Conservation (phyloP, 1,284 basidiomycete genomes). For the Heimioporus punctisporus region DNA sequence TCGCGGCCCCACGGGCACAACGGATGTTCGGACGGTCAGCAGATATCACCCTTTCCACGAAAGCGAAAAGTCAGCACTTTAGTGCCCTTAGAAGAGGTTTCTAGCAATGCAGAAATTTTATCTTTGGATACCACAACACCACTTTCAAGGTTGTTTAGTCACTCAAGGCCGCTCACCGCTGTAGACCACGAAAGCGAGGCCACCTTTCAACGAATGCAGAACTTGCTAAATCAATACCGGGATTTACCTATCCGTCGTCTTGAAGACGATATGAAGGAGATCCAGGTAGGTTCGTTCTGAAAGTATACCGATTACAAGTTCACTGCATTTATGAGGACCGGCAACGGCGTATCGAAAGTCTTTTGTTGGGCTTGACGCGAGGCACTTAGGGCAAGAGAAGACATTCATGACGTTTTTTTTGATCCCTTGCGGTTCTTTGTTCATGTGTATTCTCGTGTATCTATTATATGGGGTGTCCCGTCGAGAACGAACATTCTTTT, state of each 20-base stretch:
- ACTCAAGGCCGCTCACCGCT: conserved; percentile 13
- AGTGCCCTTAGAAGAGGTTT: conserved; percentile 27
- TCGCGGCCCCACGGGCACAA: conserved; percentile 4
- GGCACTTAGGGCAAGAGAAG: conserved; percentile 38
- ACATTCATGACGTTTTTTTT: neutral
- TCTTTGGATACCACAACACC: conserved; percentile 32
- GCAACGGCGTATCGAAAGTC: conserved; percentile 76
- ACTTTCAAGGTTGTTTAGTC: conserved; percentile 28
- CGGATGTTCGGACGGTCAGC: conserved; percentile 10
- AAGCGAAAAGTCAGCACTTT: conserved; percentile 32
- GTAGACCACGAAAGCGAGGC: conserved; percentile 35
- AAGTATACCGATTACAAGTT: conserved; percentile 1
- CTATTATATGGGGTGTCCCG: no score
- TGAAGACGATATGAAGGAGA: conserved; percentile 78
- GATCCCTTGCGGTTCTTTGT: neutral
- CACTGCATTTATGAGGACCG: conserved; percentile 52
- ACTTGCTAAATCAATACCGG: conserved; percentile 60
- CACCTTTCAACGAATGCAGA: conserved; percentile 57
- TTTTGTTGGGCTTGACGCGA: conserved; percentile 57
- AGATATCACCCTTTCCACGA: conserved; percentile 9
- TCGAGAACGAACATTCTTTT: no score
- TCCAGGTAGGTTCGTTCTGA: conserved; percentile 55
- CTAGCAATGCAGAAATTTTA: conserved; percentile 31
- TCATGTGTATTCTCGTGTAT: no score
- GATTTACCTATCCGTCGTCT: conserved; percentile 63